These are phyloP conservation scores for Chlorella sp. DNA, from an alignment of 139 green algal genomes.

Conservation along the genomic window DNA sequence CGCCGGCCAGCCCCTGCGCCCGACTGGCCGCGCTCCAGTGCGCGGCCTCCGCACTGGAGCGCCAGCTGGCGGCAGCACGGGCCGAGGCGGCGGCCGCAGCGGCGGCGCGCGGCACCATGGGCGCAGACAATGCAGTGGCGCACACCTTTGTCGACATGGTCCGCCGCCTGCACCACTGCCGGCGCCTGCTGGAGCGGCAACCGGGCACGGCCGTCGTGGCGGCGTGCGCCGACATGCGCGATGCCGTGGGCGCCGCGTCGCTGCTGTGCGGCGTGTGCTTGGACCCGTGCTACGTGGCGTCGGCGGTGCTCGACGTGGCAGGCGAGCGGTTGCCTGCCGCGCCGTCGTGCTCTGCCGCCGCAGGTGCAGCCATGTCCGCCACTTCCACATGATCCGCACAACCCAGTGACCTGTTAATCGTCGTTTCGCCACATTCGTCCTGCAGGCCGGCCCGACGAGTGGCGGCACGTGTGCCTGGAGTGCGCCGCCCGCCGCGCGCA, in stretches of 20 bases:
- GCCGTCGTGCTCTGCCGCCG: too few relatives aligned
- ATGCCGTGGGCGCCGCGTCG: background rate
- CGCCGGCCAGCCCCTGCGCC: background rate
- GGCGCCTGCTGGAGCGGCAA: constrained; percentile 3
- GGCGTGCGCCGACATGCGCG: background rate
- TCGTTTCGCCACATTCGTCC: too few relatives aligned
- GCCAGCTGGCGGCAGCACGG: background rate
- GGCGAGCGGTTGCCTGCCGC: too few relatives aligned
- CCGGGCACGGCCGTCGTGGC: constrained; percentile 1
- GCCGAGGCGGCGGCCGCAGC: background rate
- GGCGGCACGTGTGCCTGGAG: constrained; percentile 34
- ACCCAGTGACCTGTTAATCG: too few relatives aligned
- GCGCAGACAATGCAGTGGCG: background rate
- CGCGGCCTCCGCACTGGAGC: too few relatives aligned
- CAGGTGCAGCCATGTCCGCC: too few relatives aligned
- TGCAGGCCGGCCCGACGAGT: background rate
- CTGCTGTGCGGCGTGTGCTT: constrained; percentile 15
- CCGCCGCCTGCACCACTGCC: constrained; percentile 17
- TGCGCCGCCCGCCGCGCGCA: background rate
- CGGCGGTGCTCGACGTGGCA: constrained; percentile 9
- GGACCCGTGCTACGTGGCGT: background rate
- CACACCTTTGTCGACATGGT: constrained; percentile 19
- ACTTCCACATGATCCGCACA: too few relatives aligned
- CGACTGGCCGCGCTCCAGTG: too few relatives aligned
- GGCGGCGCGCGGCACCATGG: too few relatives aligned